Base-by-base conservation (phyloP, 305 asterid species). In the Rubia peregrina region DNA sequence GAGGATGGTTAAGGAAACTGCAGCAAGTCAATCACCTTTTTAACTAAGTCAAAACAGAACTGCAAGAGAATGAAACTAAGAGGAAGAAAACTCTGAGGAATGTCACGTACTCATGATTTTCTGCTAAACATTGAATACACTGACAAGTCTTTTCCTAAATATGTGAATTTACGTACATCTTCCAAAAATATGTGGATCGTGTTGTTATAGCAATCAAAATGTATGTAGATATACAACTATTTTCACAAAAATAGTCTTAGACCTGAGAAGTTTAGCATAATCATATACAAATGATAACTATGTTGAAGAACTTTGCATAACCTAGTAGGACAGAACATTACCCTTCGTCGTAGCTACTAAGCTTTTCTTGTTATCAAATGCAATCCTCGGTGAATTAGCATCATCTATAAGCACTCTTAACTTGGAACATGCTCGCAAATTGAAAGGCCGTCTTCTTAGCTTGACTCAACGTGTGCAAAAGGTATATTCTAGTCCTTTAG, bases 381-480 rank as follows among this genome's bases (percentile, higher is more conserved):
- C 99, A 0, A 94, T 95, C 83, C 95, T 95, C 48, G 99, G 92
- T 65, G 97, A 95, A 73, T 78, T 95, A 80, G 89, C 98, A 46
- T 76, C 90, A 71, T 86, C 98, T 59, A 89, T 95, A 68, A 95
- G 89, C 87, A 95, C 99, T 79, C 83, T 85, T 79, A 95, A 92
- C 83, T 83, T 95, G 61, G 99, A 95, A 84, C 97, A 95, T 14
- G 98, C 92, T 21, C 98, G 98, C 61, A 88, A 96, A 77, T 90
- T 88, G 85, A 95, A 95, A 83, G 99, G 98, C 40, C 86, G 89
- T 65, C 96, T 95, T 67, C 96, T 95, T 70, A 94, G 95, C 24
- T 81, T 94, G 85, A 91, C 99, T 78, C 99, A 94, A 66, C 83
- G 95, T 70, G 98, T n/a, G 70, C 99, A 94, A 78, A 94, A 94